Evolutionary conservation across 345 rosid species (phyloP).

Genomic region (Iberis pinnata): DNA sequence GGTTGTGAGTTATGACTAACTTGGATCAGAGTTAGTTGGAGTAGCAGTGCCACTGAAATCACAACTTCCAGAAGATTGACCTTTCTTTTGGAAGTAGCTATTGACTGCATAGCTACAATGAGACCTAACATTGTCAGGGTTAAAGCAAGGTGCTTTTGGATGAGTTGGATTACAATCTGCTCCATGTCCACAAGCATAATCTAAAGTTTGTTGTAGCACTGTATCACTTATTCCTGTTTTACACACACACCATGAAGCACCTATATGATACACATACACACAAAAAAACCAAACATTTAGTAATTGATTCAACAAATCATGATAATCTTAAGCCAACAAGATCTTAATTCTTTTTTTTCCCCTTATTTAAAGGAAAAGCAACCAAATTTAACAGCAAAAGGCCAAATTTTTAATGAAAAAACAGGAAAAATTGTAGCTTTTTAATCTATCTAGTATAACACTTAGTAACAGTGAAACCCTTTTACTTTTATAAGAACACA

Average conservation of each 20-base stretch:
- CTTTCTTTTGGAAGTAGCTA: conserved; percentile 79
- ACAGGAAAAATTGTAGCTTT: no score
- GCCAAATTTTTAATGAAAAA: no score
- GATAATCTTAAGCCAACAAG: no score
- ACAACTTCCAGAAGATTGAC: conserved; percentile 65
- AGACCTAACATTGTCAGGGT: conserved; percentile 64
- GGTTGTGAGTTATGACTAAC: conserved; percentile 27
- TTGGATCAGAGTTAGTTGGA: conserved; percentile 46
- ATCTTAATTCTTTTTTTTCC: no score
- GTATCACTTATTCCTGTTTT: conserved; percentile 47
- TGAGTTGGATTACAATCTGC: conserved; percentile 77
- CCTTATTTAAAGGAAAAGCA: no score
- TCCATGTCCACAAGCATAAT: conserved; percentile 93
- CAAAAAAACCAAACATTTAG: conserved; percentile 7
- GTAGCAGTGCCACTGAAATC: conserved; percentile 71
- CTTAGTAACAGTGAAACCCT: conserved; percentile 21
- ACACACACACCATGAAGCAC: conserved; percentile 82
- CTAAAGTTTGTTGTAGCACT: conserved; percentile 66
- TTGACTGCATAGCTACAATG: conserved; percentile 88
- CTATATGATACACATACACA: no score
- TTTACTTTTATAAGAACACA: neutral
- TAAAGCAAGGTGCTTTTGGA: conserved; percentile 51
- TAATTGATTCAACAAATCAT: neutral
- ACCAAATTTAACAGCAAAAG: no score
- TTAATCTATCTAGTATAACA: conserved; percentile 6